Conservation (phyloP, 345 rosid species). For the Psidium guajava region DNA sequence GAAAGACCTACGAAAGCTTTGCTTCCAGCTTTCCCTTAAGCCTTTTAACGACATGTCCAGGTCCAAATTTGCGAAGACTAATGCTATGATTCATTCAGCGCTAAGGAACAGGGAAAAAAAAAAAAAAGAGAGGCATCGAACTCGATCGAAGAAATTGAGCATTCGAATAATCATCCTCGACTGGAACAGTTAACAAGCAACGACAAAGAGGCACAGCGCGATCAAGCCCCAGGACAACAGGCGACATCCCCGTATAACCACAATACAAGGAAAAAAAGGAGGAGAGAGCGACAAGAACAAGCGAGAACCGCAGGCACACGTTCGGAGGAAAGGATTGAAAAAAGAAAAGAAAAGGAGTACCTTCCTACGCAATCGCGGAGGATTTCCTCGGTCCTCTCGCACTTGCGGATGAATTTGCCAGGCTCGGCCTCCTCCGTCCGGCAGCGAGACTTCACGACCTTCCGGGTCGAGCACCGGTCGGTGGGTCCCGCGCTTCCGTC, state of each 20-base stretch:
- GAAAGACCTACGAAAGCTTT: too few relatives aligned
- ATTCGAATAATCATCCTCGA: background rate
- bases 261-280: too few relatives aligned
- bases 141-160: background rate
- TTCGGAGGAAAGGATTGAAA: background rate
- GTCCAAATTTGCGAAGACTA: background rate
- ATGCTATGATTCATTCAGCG: background rate
- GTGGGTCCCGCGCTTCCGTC: background rate
- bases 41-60: too few relatives aligned
- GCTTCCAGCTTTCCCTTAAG: too few relatives aligned
- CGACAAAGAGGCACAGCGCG: background rate
- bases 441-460: slow-evolving; percentile 60
- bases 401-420: slow-evolving; percentile 71
- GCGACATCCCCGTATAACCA: background rate
- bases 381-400: slow-evolving; percentile 75
- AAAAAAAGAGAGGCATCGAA: background rate
- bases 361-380: slow-evolving; percentile 65
- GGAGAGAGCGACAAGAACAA: background rate
- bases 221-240: background rate
- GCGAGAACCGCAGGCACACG: background rate
- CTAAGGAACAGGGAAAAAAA: background rate
- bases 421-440: slow-evolving; percentile 87
- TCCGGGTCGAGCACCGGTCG: slow-evolving; percentile 47
- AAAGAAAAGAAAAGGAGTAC: slow-evolving; percentile 10
- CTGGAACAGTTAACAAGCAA: background rate